Evolutionary conservation across 768 basidiomycete species (phyloP).

Genomic region (Thelephora ganbajun): DNA sequence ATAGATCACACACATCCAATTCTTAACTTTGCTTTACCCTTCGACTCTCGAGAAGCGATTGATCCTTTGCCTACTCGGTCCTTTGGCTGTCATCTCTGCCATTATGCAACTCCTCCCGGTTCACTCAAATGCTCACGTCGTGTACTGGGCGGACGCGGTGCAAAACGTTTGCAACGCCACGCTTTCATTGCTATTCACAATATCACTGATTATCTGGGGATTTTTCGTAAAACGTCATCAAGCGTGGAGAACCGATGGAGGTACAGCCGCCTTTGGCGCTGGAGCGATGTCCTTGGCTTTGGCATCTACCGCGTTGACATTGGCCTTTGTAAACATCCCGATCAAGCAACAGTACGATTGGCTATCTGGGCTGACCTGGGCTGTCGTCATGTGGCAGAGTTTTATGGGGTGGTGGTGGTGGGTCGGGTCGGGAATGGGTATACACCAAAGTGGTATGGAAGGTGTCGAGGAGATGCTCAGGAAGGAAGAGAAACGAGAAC

Average conservation of each 20-base stretch:
- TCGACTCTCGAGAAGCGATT: conserved; percentile 78
- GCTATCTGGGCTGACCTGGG: conserved; percentile 84
- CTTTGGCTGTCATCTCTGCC: conserved; percentile 74
- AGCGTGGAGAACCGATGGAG: conserved; percentile 95
- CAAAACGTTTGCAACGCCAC: conserved; percentile 95
- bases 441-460: conserved; percentile 26
- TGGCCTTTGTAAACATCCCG: conserved; percentile 73
- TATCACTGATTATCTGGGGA: conserved; percentile 87
- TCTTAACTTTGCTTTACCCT: conserved; percentile 88
- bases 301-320: conserved; percentile 70
- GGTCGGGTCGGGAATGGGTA: conserved; percentile 85
- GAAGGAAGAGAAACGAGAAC: conserved; percentile 38
- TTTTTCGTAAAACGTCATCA: conserved; percentile 75
- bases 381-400: conserved; percentile 92
- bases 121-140: conserved; percentile 27
- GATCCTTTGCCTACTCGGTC: conserved; percentile 76
- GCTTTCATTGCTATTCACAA: conserved; percentile 87
- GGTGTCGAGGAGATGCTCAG: conserved; percentile 43
- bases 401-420: conserved; percentile 99
- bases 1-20: conserved; percentile 95
- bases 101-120: conserved; percentile 77
- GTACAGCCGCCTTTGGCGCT: conserved; percentile 85
- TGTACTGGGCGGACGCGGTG: conserved; percentile 49
- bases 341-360: conserved; percentile 78
- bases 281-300: conserved; percentile 77